These are phyloP conservation scores for Candida pseudofarinosa DNA, from an alignment of 805 yeast genomes.

Conservation along the genomic window DNA sequence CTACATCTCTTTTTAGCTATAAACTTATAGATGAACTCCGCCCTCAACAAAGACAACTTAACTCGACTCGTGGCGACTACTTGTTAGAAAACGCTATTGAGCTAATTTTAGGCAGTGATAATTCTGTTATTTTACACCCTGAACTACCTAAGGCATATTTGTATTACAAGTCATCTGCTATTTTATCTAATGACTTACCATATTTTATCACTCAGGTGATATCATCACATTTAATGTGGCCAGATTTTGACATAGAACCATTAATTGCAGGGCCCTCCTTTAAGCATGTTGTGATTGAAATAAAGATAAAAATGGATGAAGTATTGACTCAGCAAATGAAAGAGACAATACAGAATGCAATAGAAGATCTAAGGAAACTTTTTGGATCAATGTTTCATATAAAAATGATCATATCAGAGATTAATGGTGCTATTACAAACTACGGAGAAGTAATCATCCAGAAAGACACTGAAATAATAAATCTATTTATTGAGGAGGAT, in stretches of 20 bases:
- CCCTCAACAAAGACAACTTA: not conserved
- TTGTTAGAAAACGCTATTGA: conserved; percentile 28
- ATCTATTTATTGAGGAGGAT: not conserved
- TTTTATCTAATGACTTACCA: conserved; percentile 60
- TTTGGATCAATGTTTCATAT: not conserved
- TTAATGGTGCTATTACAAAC: not conserved
- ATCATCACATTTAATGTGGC: conserved; percentile 24
- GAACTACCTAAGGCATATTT: conserved; percentile 36
- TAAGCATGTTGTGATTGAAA: not conserved
- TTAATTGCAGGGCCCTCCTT: not conserved
- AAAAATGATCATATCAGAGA: not conserved
- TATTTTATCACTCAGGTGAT: conserved; percentile 51
- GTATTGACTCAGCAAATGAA: not conserved
- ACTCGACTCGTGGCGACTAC: not conserved
- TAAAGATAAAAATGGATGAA: not conserved
- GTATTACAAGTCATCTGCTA: conserved; percentile 38
- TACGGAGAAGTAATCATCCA: not conserved
- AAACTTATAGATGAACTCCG: conserved; percentile 12
- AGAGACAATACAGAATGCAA: not conserved
- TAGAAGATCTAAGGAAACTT: not conserved
- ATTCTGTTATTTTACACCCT: conserved; percentile 43
- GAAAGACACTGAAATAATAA: not conserved
- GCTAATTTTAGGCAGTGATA: conserved; percentile 36
- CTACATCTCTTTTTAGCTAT: conserved; percentile 8
- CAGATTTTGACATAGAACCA: conserved; percentile 17